phyloP scores from a whole-genome alignment of 148 eudicot species.

The Camellia granthamiana region DNA sequence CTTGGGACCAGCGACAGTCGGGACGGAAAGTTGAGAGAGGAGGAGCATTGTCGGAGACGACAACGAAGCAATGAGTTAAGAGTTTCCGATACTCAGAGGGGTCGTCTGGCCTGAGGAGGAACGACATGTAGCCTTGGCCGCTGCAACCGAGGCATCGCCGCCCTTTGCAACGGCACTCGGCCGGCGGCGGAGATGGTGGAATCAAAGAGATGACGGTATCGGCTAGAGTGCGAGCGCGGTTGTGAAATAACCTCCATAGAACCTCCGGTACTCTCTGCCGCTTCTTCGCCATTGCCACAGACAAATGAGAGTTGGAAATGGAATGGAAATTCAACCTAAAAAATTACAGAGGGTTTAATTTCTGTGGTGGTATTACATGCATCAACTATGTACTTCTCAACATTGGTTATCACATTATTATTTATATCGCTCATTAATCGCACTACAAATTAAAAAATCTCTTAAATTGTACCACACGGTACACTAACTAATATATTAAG shows the following conservation, averaged over 20 bases:
- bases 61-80: constrained; percentile 57
- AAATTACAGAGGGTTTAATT: no score
- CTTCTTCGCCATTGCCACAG: constrained; percentile 28
- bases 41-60: constrained; percentile 52
- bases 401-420: no score
- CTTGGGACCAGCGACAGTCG: constrained; percentile 49
- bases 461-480: no score
- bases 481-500: no score
- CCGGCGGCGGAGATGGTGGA: constrained; percentile 23
- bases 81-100: constrained; percentile 50
- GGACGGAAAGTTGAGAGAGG: constrained; percentile 28
- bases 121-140: constrained; percentile 39
- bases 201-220: constrained; percentile 49
- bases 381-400: no score
- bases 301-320: neutral
- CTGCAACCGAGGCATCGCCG: constrained; percentile 48
- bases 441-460: no score
- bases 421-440: no score
- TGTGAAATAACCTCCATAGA: constrained; percentile 47
- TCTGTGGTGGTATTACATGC: no score
- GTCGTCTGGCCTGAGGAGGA: constrained; percentile 47
- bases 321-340: no score
- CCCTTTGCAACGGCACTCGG: constrained; percentile 40
- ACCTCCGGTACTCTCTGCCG: constrained; percentile 53
- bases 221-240: constrained; percentile 50